phyloP scores from a whole-genome alignment of 2,329 filamentous ascomycete species.

The Fusarium palustre region DNA sequence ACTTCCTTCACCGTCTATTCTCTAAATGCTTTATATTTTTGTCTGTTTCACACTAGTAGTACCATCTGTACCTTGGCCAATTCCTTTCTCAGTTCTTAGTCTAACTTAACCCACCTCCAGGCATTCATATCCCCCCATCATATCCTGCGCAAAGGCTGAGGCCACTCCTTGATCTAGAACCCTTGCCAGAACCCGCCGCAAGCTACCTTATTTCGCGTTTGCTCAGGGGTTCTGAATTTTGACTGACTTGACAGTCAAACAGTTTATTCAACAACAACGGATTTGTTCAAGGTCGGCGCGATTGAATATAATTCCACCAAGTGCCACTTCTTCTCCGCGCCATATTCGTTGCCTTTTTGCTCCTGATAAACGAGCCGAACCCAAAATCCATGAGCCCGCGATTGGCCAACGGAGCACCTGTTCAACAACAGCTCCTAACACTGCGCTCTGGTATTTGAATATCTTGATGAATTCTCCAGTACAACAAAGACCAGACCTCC shows the following conservation, averaged over 20 bases:
- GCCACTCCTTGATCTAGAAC: slow-evolving; percentile 49
- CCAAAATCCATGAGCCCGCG: slow-evolving; percentile 44
- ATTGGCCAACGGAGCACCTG: slow-evolving; percentile 44
- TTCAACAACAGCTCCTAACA: slow-evolving; percentile 38
- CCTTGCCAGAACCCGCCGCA: slow-evolving; percentile 42
- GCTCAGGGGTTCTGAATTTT: slow-evolving; percentile 47
- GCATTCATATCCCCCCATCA: slow-evolving; percentile 5
- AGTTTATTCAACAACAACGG: slow-evolving; percentile 37
- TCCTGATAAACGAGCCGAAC: slow-evolving; percentile 15
- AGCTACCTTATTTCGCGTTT: slow-evolving; percentile 46
- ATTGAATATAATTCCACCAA: slow-evolving; percentile 13
- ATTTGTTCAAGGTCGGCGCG: slow-evolving; percentile 5
- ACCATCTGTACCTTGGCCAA: slow-evolving; percentile 11
- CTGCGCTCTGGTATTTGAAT: slow-evolving; percentile 39
- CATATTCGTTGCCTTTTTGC: slow-evolving; percentile 8
- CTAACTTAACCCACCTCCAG: slow-evolving; percentile 13
- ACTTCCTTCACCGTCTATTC: background rate
- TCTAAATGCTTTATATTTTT: background rate
- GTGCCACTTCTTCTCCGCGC: slow-evolving; percentile 7
- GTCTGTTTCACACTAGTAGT: background rate
- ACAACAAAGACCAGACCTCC: slow-evolving; percentile 28
- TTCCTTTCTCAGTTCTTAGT: slow-evolving; percentile 5
- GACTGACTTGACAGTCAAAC: slow-evolving; percentile 31
- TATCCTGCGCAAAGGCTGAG: slow-evolving; percentile 45
- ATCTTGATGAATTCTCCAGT: slow-evolving; percentile 48